These are phyloP conservation scores for Volvariella volvacea DNA, from an alignment of 1,284 basidiomycete genomes.

Conservation along the genomic window DNA sequence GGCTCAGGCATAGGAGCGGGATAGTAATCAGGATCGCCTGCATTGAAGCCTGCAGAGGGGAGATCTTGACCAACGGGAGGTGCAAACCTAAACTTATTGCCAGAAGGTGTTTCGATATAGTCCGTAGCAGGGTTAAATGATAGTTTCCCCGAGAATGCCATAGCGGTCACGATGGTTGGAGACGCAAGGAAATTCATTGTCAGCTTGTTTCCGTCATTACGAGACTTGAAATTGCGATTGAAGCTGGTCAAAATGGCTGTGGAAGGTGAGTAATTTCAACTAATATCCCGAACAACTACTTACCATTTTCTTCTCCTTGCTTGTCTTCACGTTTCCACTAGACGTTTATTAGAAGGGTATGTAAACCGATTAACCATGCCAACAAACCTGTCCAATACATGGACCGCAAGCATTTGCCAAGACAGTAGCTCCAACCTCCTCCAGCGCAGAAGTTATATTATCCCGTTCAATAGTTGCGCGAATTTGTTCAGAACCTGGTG, in stretches of 20 bases:
- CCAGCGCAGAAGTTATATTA: slow-evolving; percentile 72
- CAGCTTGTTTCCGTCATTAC: slow-evolving; percentile 93
- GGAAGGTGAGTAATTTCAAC: slow-evolving; percentile 4
- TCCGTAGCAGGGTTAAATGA: slow-evolving; percentile 95
- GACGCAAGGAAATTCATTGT: slow-evolving; percentile 99
- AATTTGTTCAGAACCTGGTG: slow-evolving; percentile 96
- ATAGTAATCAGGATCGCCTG: slow-evolving; percentile 76
- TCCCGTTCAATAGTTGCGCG: slow-evolving; percentile 97
- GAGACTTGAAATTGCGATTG: slow-evolving; percentile 96
- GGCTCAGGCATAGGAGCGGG: slow-evolving; percentile 75
- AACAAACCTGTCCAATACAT: slow-evolving; percentile 87
- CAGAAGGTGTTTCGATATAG: slow-evolving; percentile 67
- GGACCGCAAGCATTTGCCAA: slow-evolving; percentile 98
- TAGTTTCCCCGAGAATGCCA: slow-evolving; percentile 92
- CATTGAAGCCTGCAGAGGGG: slow-evolving; percentile 78
- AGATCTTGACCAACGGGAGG: slow-evolving; percentile 85
- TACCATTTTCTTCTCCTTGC: slow-evolving; percentile 89
- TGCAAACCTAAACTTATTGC: slow-evolving; percentile 78
- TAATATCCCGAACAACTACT: slow-evolving; percentile 8
- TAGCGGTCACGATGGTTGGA: slow-evolving; percentile 95
- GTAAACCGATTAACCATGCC: slow-evolving; percentile 3
- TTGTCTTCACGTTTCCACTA: slow-evolving; percentile 94
- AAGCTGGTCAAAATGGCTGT: slow-evolving; percentile 96
- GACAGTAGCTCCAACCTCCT: slow-evolving; percentile 87
- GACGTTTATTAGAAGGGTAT: slow-evolving; percentile 5